Percentiles rank a stretch among this genome's conserved stretches.
These are phyloP conservation scores for Penicillium janthinellum DNA, from an alignment of 2,329 filamentous ascomycete genomes.

Conservation along the genomic window DNA sequence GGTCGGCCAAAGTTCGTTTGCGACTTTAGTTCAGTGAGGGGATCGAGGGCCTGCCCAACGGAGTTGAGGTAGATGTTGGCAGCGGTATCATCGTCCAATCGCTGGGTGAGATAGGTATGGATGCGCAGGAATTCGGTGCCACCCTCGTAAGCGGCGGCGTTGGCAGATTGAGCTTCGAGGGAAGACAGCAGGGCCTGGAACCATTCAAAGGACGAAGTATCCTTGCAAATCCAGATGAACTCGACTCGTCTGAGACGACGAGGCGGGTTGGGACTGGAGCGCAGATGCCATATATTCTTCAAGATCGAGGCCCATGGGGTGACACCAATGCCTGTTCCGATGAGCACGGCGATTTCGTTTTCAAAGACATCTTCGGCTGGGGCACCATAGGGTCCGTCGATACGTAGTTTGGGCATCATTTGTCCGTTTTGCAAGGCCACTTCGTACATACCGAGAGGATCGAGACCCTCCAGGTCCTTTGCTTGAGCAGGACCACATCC, in stretches of 20 bases:
- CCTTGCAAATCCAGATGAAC: slow-evolving; percentile 98
- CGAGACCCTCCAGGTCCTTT: slow-evolving; percentile 86
- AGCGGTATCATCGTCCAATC: slow-evolving; percentile 84
- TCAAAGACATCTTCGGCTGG: slow-evolving; percentile 98
- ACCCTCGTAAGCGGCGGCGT: slow-evolving; percentile 60
- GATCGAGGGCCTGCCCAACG: slow-evolving; percentile 84
- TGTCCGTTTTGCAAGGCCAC: slow-evolving; percentile 92
- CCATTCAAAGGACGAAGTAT: slow-evolving; percentile 96
- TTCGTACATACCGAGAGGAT: slow-evolving; percentile 97
- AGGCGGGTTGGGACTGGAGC: slow-evolving; percentile 85
- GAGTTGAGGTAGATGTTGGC: slow-evolving; percentile 98
- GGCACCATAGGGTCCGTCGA: slow-evolving; percentile 94
- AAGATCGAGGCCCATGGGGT: slow-evolving; percentile 86
- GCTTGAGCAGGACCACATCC: slow-evolving; percentile 85
- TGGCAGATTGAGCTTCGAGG: slow-evolving; percentile 81
- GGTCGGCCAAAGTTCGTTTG: slow-evolving; percentile 94
- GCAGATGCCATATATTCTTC: slow-evolving; percentile 98
- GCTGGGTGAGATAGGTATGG: slow-evolving; percentile 95
- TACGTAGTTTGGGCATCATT: slow-evolving; percentile 83
- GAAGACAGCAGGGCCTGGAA: slow-evolving; percentile 93
- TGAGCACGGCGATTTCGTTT: slow-evolving; percentile 77
- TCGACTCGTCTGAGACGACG: slow-evolving; percentile 89
- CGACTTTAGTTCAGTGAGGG: slow-evolving; percentile 84
- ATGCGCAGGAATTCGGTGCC: slow-evolving; percentile 85
- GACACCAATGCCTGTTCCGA: slow-evolving; percentile 79